Conservation (phyloP, 2,329 filamentous ascomycete genomes). For the Sclerotinia sclerotiorum region DNA sequence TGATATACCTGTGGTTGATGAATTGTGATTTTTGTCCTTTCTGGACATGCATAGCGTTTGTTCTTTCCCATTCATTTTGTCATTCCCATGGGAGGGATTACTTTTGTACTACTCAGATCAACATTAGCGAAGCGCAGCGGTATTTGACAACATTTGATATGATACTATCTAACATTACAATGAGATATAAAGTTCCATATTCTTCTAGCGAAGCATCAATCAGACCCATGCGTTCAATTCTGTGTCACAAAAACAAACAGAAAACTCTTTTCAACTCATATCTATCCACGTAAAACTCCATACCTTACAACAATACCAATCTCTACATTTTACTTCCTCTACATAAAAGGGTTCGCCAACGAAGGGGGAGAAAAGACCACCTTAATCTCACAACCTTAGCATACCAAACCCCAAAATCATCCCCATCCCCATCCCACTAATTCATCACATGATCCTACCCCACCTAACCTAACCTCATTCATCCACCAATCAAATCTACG, state of each 20-base stretch:
- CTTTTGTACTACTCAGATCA: background rate
- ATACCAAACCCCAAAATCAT: background rate
- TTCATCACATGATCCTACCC: too few relatives aligned
- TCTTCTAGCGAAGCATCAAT: background rate
- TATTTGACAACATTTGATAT: background rate
- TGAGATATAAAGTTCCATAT: background rate
- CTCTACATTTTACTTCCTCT: background rate
- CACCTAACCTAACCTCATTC: too few relatives aligned
- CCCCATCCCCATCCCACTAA: background rate
- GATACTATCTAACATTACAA: background rate
- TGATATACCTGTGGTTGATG: constrained; percentile 9
- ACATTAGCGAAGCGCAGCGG: background rate
- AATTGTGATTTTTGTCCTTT: constrained; percentile 8
- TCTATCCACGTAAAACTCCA: background rate
- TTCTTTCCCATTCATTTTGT: background rate
- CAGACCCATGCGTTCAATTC: background rate
- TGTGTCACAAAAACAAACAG: background rate
- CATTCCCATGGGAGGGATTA: background rate
- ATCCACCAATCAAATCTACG: too few relatives aligned
- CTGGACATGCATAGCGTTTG: background rate
- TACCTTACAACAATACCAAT: background rate
- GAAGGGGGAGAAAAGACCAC: background rate
- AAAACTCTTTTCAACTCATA: background rate
- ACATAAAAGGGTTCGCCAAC: background rate
- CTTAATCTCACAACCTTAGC: background rate